Percentiles rank a stretch among this genome's conserved stretches.
Evolutionary conservation across 2,329 filamentous ascomycete species (phyloP).

Genomic region (Colletotrichum phormii): DNA sequence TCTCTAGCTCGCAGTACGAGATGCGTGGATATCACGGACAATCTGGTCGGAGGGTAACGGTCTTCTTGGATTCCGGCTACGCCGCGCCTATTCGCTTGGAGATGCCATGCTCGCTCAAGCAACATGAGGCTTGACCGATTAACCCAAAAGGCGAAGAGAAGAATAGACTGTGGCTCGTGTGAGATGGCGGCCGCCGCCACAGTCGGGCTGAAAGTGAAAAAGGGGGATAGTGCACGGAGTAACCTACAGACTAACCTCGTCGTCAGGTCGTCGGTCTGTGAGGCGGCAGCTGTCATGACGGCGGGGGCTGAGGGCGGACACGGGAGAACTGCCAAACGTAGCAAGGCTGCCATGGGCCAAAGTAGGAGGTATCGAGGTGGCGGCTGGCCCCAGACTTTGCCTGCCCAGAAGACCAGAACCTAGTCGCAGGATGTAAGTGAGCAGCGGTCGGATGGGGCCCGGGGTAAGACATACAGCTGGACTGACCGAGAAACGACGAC

Average conservation of each 20-base stretch:
- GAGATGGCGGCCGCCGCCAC: conserved; percentile 25
- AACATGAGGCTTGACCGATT: neutral
- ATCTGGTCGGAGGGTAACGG: conserved; percentile 9
- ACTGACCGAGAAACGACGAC: conserved; percentile 20
- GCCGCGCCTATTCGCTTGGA: neutral
- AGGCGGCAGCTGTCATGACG: conserved; percentile 31
- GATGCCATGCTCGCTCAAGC: neutral
- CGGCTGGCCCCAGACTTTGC: conserved; percentile 15
- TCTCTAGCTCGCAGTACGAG: neutral
- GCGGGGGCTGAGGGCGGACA: conserved; percentile 16
- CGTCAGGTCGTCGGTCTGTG: neutral
- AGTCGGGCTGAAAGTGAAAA: conserved; percentile 6
- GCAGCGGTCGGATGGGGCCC: conserved; percentile 5
- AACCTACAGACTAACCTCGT: neutral
- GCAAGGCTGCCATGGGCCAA: conserved; percentile 12
- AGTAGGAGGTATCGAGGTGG: neutral
- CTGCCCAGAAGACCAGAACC: conserved; percentile 9
- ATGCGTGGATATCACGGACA: conserved; percentile 10
- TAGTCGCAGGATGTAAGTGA: neutral
- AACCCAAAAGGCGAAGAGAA: neutral
- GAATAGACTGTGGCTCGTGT: conserved; percentile 28
- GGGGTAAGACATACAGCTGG: conserved; percentile 8
- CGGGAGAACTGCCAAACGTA: conserved; percentile 14
- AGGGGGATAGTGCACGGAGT: neutral
- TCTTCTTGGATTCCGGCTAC: neutral